These are phyloP conservation scores for Ophiostoma sp. DNA, from an alignment of 2,329 filamentous ascomycete species.

Conservation along the genomic window DNA sequence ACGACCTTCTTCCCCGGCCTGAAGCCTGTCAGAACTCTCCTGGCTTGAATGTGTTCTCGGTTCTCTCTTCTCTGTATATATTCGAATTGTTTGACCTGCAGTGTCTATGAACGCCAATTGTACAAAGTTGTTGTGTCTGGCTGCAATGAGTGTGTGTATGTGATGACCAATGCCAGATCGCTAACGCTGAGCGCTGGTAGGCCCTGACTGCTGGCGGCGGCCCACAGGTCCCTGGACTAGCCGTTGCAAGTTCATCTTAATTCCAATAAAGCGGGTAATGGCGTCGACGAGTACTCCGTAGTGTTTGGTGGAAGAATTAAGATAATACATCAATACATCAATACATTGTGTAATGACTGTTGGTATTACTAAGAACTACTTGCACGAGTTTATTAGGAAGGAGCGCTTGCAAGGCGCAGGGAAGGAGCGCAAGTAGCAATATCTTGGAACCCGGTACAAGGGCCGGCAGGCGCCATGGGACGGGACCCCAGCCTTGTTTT, in stretches of 20 bases:
- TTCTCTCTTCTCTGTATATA: not conserved
- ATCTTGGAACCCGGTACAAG: too few relatives aligned
- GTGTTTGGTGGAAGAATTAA: not conserved
- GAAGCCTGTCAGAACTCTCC: conserved; percentile 23
- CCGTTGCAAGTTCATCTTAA: conserved; percentile 9
- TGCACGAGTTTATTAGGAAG: not conserved
- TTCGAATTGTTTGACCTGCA: not conserved
- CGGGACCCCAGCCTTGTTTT: conserved; percentile 18
- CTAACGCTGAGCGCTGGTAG: not conserved
- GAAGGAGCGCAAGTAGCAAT: not conserved
- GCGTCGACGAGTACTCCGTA: not conserved
- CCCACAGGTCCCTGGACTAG: conserved; percentile 11
- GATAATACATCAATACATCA: not conserved
- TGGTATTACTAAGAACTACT: not conserved
- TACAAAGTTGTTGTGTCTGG: not conserved
- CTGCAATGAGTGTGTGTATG: not conserved
- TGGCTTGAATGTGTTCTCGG: not conserved
- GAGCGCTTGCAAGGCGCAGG: conserved; percentile 4
- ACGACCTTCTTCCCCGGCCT: conserved; percentile 27
- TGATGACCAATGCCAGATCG: not conserved
- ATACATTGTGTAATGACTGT: not conserved
- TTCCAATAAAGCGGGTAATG: not conserved
- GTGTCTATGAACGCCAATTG: not conserved
- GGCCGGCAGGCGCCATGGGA: not conserved
- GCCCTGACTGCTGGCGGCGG: too few relatives aligned